Conservation (phyloP, 306 rosid genomes). For the Biancaea sappan region DNA sequence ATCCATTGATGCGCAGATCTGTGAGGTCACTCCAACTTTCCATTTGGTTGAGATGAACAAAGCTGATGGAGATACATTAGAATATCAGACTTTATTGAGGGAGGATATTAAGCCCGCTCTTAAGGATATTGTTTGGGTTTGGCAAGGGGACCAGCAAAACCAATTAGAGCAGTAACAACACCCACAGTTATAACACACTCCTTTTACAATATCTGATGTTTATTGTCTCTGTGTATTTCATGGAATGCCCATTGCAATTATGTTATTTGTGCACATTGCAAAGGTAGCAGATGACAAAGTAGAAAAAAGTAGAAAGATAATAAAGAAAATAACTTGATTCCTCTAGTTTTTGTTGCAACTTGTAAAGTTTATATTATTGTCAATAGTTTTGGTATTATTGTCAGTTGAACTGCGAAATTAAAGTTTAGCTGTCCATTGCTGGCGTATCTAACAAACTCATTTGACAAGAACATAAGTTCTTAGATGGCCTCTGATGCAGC, state of each 20-base stretch:
- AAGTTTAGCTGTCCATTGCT: neutral
- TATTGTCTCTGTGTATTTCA: neutral
- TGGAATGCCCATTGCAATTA: neutral
- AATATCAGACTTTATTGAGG: constrained; percentile 47
- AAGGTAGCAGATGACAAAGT: neutral
- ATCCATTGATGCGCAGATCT: constrained; percentile 53
- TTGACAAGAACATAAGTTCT: too few species aligned
- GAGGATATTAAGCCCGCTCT: constrained; percentile 58
- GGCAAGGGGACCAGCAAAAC: constrained; percentile 51
- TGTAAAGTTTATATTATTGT: neutral
- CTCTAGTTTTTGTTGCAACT: neutral
- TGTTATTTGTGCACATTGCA: neutral
- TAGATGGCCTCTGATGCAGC: too few species aligned
- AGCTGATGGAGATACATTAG: constrained; percentile 57
- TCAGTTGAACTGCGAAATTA: neutral
- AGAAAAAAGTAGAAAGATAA: too few species aligned
- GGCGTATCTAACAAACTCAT: too few species aligned
- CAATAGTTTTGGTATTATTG: neutral
- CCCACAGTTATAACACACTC: neutral
- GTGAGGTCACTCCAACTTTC: constrained; percentile 44
- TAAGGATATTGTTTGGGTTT: constrained; percentile 57
- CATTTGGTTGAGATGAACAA: constrained; percentile 63
- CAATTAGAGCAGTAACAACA: constrained; percentile 28
- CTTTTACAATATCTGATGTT: neutral
- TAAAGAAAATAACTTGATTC: neutral